phyloP scores from a whole-genome alignment of 2,329 filamentous ascomycete species.

The Ascochyta clinopodiicola region DNA sequence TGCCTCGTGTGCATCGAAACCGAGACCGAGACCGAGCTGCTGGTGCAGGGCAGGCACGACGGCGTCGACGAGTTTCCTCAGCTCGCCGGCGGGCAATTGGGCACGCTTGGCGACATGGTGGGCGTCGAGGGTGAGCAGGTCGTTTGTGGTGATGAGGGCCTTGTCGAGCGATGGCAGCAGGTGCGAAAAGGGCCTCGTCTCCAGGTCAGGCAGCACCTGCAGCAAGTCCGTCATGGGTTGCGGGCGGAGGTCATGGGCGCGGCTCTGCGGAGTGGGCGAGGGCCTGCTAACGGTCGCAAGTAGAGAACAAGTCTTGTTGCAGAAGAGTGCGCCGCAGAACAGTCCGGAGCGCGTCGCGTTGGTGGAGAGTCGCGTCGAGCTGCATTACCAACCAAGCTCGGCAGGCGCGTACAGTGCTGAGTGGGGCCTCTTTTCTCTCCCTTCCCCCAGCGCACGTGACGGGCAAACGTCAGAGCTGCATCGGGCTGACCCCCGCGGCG shows the following conservation, averaged over 20 bases:
- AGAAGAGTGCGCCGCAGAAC: too few relatives aligned
- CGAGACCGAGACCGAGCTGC: conserved; percentile 55
- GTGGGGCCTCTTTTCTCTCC: not conserved
- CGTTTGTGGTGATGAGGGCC: conserved; percentile 76
- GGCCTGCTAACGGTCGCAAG: not conserved
- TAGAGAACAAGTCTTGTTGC: too few relatives aligned
- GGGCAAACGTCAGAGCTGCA: conserved; percentile 24
- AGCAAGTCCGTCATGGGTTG: conserved; percentile 81
- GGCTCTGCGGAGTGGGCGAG: conserved; percentile 21
- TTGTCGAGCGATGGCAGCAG: conserved; percentile 82
- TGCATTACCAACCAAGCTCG: not conserved
- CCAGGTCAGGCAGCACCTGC: conserved; percentile 80
- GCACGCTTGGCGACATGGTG: conserved; percentile 86
- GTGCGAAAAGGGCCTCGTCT: conserved; percentile 71
- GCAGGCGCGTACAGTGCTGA: too few relatives aligned
- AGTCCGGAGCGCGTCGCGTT: not conserved
- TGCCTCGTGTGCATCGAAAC: conserved; percentile 45
- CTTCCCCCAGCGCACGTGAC: conserved; percentile 7
- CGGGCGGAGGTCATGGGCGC: conserved; percentile 32
- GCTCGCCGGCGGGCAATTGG: conserved; percentile 78
- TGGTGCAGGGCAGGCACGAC: conserved; percentile 71
- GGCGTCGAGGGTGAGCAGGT: conserved; percentile 84
- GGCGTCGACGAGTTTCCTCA: conserved; percentile 74
- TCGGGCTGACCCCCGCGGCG: not conserved
- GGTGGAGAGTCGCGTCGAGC: conserved; percentile 4